Evolutionary conservation across 345 rosid species (phyloP), one percentile per base, ranked within the genome.

Genomic region (Corchorus olitorius): DNA sequence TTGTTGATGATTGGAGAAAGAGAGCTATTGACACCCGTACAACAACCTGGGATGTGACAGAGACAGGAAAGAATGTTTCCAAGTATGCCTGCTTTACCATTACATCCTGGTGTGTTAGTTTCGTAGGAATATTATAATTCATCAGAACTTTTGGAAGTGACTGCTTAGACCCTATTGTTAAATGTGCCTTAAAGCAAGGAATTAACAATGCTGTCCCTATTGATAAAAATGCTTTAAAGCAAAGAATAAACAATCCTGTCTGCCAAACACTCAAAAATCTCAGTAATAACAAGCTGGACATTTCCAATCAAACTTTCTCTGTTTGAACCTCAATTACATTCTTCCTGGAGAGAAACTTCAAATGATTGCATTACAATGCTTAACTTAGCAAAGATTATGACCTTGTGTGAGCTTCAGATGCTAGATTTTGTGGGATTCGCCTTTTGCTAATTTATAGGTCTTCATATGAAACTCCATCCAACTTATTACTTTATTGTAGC

Each of bases 1-100:
- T 78, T 80, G 82, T 77, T 77, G 93, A 93, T 77, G 89, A 89
- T 81, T 89, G 97, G 88, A 88, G 84, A 84, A 92, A 84, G 87
- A 86, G 85, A 83, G 84, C 82, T 19, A 79, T 50, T 56, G 89
- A 85, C 72, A 74, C 82, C 79, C 86, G 74, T 76, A 83, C 85
- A 56, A 85, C 90, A 71, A 70, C 87, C 68, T 89, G 97, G 98
- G 94, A 93, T 85, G 82, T 86, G 61, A 79, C 92, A 27, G 91
- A 89, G 41, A 70, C 86, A 50, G 70, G 83, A 11, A 86, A 87
- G 79, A 78, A 81, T 83, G 78, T 88, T 84, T 90, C 90, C 69
- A 85, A 83, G 95, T 88, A 80, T 65, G 89, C 74, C 6, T 70
- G 8, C 78, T 64, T 15, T 15, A 14, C 52, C 65, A 34, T 55